Percentiles rank a stretch among this genome's conserved stretches.
These are phyloP conservation scores for Suhomyces prunicola DNA, from an alignment of 805 yeast species.

Conservation along the genomic window DNA sequence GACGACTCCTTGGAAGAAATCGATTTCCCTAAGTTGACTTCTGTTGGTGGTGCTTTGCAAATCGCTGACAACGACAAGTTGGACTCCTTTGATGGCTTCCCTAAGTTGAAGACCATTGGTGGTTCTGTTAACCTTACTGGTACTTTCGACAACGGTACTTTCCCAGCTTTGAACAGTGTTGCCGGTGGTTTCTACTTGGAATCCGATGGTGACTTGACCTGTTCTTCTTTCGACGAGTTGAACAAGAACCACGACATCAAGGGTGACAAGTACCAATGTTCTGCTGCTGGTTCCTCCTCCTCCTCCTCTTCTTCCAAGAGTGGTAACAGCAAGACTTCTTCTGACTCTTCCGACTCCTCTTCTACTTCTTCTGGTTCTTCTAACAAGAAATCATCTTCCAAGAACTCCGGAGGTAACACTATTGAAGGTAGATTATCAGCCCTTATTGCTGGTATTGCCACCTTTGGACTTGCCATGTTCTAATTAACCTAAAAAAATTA, in stretches of 20 bases:
- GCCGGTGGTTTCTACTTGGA: slow-evolving; percentile 89
- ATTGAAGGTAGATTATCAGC: slow-evolving; percentile 23
- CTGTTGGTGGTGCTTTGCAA: slow-evolving; percentile 91
- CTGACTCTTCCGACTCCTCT: slow-evolving; percentile 19
- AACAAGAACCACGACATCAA: slow-evolving; percentile 78
- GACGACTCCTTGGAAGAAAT: slow-evolving; percentile 70
- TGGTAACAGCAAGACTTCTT: slow-evolving; percentile 27
- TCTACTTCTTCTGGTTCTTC: slow-evolving; percentile 17
- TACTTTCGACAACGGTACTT: slow-evolving; percentile 73
- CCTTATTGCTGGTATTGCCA: slow-evolving; percentile 31
- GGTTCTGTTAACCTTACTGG: slow-evolving; percentile 88
- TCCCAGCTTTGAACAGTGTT: slow-evolving; percentile 71
- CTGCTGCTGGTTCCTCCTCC: slow-evolving; percentile 51
- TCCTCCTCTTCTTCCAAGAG: slow-evolving; percentile 43
- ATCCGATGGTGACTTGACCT: slow-evolving; percentile 75
- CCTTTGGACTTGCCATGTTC: slow-evolving; percentile 38
- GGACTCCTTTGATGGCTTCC: slow-evolving; percentile 67
- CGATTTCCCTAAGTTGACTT: slow-evolving; percentile 65
- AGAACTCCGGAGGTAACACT: slow-evolving; percentile 24
- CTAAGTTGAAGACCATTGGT: slow-evolving; percentile 65
- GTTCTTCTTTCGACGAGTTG: slow-evolving; percentile 69
- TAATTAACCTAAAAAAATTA: slow-evolving; percentile 6
- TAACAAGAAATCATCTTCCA: slow-evolving; percentile 10
- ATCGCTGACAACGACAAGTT: slow-evolving; percentile 81
- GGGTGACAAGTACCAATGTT: slow-evolving; percentile 84